phyloP scores from a whole-genome alignment of 306 rosid species.

The Vigna radiata region DNA sequence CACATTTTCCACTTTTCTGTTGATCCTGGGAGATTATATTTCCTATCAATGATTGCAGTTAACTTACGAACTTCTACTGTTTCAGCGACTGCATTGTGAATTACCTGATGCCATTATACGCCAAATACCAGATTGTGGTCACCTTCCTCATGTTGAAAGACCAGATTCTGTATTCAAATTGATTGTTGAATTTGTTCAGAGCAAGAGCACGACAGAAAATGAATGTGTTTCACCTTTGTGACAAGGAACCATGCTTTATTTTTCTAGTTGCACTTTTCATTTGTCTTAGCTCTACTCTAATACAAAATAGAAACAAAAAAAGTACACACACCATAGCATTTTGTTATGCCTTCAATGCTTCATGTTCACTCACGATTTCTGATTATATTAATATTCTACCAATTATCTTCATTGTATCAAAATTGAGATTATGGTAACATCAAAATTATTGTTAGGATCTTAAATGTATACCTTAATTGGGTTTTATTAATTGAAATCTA shows the following conservation, averaged over 20 bases:
- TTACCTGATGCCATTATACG: constrained; percentile 65
- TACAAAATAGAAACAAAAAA: neutral
- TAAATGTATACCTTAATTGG: no score
- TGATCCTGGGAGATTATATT: neutral
- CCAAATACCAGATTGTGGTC: constrained; percentile 74
- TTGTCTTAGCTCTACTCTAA: neutral
- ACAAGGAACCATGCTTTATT: neutral
- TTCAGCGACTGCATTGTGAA: constrained; percentile 74
- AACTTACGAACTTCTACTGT: constrained; percentile 9
- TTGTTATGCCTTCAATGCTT: neutral
- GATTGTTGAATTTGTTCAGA: constrained; percentile 60
- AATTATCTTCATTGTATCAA: neutral
- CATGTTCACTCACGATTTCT: constrained; percentile 1
- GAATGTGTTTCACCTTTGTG: constrained; percentile 38
- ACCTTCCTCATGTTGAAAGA: constrained; percentile 78
- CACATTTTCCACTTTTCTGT: neutral
- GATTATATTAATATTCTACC: neutral
- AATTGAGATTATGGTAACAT: no score
- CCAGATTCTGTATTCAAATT: constrained; percentile 60
- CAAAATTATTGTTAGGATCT: no score
- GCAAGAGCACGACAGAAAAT: constrained; percentile 45
- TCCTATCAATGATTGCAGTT: neutral
- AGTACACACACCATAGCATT: no score
- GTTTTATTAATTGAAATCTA: no score
- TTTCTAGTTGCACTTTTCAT: no score